phyloP scores from a whole-genome alignment of 1,284 basidiomycete species.

The Ganoderma boninense region DNA sequence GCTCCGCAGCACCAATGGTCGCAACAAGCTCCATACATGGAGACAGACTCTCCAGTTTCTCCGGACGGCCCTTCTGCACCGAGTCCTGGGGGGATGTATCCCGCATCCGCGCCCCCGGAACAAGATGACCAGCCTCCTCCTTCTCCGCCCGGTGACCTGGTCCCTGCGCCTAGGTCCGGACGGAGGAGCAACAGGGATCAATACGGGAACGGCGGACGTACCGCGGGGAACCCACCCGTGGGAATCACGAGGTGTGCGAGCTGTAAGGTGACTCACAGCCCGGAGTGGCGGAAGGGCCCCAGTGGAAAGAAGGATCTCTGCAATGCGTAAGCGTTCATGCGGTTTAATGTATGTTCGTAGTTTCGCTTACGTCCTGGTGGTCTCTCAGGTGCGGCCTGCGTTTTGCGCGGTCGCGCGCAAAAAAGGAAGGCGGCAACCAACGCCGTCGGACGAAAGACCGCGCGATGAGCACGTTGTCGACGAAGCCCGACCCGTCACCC shows the following conservation, averaged over 20 bases:
- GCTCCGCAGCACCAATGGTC: conserved; percentile 41
- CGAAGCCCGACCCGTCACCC: conserved; percentile 45
- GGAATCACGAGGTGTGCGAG: conserved; percentile 82
- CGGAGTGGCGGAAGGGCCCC: conserved; percentile 94
- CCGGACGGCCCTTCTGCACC: conserved; percentile 33
- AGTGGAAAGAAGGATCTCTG: conserved; percentile 92
- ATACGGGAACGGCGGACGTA: conserved; percentile 42
- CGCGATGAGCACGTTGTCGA: conserved; percentile 45
- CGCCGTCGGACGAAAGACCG: conserved; percentile 54
- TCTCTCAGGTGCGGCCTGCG: conserved; percentile 75
- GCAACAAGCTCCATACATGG: conserved; percentile 39
- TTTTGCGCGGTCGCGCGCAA: conserved; percentile 82
- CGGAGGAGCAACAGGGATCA: conserved; percentile 52
- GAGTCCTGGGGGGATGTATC: conserved; percentile 32
- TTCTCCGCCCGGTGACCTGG: conserved; percentile 51
- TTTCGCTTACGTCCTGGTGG: conserved; percentile 15
- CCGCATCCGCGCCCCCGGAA: conserved; percentile 27
- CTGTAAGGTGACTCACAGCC: conserved; percentile 86
- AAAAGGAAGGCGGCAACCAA: conserved; percentile 71
- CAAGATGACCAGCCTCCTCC: conserved; percentile 35
- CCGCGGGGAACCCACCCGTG: conserved; percentile 68
- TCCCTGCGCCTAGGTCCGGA: conserved; percentile 70
- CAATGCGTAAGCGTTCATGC: conserved; percentile 78
- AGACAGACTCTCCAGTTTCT: conserved; percentile 30
- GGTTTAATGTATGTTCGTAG: conserved; percentile 4